phyloP scores from a whole-genome alignment of 2,329 filamentous ascomycete genomes.

The Apiospora kogelbergensis region DNA sequence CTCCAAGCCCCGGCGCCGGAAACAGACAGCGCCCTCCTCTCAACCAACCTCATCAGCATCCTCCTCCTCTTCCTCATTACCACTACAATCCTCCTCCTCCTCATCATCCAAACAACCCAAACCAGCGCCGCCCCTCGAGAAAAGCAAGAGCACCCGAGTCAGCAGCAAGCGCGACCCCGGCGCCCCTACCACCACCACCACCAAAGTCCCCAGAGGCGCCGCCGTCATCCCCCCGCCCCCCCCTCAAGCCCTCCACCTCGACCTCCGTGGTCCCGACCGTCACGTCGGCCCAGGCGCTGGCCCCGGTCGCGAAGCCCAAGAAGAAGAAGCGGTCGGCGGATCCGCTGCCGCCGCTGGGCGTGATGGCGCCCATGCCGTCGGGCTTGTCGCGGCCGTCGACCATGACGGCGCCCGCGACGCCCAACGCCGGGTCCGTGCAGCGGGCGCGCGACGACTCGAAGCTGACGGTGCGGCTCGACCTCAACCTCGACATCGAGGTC shows the following conservation, averaged over 20 bases:
- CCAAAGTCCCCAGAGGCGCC: not conserved
- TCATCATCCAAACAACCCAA: not conserved
- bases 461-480: conserved; percentile 51
- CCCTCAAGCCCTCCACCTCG: not conserved
- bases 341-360: not conserved
- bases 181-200: too few species aligned
- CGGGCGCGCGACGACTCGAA: not conserved
- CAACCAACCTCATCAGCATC: not conserved
- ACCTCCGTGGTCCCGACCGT: not conserved
- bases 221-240: not conserved
- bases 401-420: not conserved
- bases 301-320: not conserved
- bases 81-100: not conserved
- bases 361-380: not conserved
- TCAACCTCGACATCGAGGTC: conserved; percentile 83
- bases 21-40: not conserved
- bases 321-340: not conserved
- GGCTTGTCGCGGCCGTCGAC: not conserved
- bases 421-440: not conserved
- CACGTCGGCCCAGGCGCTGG: not conserved
- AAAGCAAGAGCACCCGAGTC: not conserved
- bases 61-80: not conserved
- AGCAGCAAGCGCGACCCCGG: not conserved
- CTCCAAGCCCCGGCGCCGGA: not conserved
- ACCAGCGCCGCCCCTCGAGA: not conserved